These are phyloP conservation scores for Talaromyces sp. DNA, from an alignment of 2,329 filamentous ascomycete genomes.

Conservation along the genomic window DNA sequence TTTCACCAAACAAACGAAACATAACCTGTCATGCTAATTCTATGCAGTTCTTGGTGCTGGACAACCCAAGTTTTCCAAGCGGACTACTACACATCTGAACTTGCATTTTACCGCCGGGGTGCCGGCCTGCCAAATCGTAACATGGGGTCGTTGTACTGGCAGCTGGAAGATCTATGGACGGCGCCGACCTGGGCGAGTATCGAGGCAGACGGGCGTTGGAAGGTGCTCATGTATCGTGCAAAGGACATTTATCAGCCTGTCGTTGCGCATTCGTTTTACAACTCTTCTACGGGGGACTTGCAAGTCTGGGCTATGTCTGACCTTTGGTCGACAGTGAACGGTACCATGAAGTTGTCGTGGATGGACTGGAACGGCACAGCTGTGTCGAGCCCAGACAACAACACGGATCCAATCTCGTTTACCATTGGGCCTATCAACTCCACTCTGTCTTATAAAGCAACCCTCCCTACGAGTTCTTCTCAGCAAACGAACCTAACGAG, in stretches of 20 bases:
- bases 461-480: background rate
- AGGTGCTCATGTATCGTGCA: background rate
- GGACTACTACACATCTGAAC: background rate
- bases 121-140: background rate
- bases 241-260: background rate
- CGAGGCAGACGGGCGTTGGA: slow-evolving; percentile 47
- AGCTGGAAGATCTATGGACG: slow-evolving; percentile 49
- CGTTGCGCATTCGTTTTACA: background rate
- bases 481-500: background rate
- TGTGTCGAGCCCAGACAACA: background rate
- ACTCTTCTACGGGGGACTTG: background rate
- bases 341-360: background rate
- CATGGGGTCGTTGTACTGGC: slow-evolving; percentile 23
- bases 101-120: background rate
- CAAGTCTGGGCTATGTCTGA: background rate
- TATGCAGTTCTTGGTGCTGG: background rate
- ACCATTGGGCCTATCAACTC: background rate
- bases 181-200: slow-evolving; percentile 59
- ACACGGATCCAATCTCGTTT: background rate
- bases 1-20: background rate
- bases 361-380: background rate
- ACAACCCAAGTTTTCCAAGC: background rate
- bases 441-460: background rate
- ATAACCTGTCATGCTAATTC: background rate
- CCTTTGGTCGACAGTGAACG: background rate